Evolutionary conservation across 2,329 filamentous ascomycete genomes (phyloP).

Genomic region (Xylaria sp.): DNA sequence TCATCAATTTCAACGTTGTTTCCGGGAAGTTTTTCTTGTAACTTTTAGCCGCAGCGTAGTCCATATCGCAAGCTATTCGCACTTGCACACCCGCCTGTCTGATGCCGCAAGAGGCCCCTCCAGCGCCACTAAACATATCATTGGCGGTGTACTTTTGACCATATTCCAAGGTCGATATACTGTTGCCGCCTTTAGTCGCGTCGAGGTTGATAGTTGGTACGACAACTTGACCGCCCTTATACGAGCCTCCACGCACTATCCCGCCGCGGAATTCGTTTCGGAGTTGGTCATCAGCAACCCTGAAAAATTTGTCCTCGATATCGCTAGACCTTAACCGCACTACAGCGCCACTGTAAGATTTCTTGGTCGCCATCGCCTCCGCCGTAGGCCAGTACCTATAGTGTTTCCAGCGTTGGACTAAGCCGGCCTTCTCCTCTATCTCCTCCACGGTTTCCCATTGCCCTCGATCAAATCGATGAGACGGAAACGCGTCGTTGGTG

Average conservation of each 20-base stretch:
- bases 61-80: slow-evolving; percentile 67
- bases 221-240: slow-evolving; percentile 37
- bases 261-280: slow-evolving; percentile 47
- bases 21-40: slow-evolving; percentile 63
- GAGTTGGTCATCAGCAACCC: slow-evolving; percentile 40
- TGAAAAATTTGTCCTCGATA: slow-evolving; percentile 31
- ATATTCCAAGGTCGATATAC: background rate
- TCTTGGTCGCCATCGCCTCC: background rate
- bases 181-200: background rate
- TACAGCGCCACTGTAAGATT: slow-evolving; percentile 7
- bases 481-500: slow-evolving; percentile 61
- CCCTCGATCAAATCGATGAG: slow-evolving; percentile 37
- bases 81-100: slow-evolving; percentile 60
- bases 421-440: slow-evolving; percentile 40
- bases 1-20: slow-evolving; percentile 52
- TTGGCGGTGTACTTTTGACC: slow-evolving; percentile 67
- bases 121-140: slow-evolving; percentile 76
- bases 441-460: slow-evolving; percentile 33
- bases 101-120: slow-evolving; percentile 72
- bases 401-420: slow-evolving; percentile 61
- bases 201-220: slow-evolving; percentile 36
- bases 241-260: slow-evolving; percentile 47
- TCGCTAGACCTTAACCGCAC: slow-evolving; percentile 34
- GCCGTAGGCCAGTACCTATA: slow-evolving; percentile 41
- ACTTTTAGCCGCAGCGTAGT: slow-evolving; percentile 57